phyloP scores from a whole-genome alignment of 116 monocot genomes.

The Iris pallida region DNA sequence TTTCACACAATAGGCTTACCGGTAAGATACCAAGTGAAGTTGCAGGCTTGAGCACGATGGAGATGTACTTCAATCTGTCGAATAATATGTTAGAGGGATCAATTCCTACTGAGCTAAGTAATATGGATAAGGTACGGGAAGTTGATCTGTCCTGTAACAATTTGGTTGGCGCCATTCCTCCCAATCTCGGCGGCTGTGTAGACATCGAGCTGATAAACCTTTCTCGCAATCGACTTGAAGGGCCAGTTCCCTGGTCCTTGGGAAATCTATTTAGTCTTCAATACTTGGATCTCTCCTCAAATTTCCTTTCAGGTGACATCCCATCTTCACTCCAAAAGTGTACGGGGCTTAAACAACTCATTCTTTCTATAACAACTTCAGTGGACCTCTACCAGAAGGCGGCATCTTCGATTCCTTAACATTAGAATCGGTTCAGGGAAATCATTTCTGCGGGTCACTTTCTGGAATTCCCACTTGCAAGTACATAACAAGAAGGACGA shows the following conservation, averaged over 20 bases:
- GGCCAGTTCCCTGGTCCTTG: slow-evolving; percentile 36
- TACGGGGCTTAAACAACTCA: slow-evolving; percentile 20
- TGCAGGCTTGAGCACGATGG: slow-evolving; percentile 36
- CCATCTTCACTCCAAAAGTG: slow-evolving; percentile 30
- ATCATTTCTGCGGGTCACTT: slow-evolving; percentile 39
- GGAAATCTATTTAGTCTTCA: slow-evolving; percentile 33
- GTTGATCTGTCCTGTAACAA: slow-evolving; percentile 44
- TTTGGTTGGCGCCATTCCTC: slow-evolving; percentile 24
- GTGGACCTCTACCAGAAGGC: slow-evolving; percentile 35
- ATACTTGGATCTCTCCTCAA: slow-evolving; percentile 40
- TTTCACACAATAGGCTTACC: slow-evolving; percentile 35
- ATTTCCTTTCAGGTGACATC: slow-evolving; percentile 37
- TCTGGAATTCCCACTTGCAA: slow-evolving; percentile 21
- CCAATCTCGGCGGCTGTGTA: slow-evolving; percentile 31
- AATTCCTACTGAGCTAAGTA: slow-evolving; percentile 30
- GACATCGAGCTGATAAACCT: slow-evolving; percentile 33
- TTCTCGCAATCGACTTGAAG: slow-evolving; percentile 46
- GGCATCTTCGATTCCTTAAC: slow-evolving; percentile 29
- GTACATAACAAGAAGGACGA: slow-evolving; percentile 3
- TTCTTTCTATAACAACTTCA: slow-evolving; percentile 53
- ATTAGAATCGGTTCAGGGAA: slow-evolving; percentile 29
- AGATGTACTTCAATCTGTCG: slow-evolving; percentile 31
- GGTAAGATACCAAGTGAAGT: slow-evolving; percentile 30
- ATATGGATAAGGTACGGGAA: slow-evolving; percentile 34
- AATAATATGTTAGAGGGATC: slow-evolving; percentile 19